Conservation (phyloP, 2,329 filamentous ascomycete species). For the Pestalotiopsis sp. region DNA sequence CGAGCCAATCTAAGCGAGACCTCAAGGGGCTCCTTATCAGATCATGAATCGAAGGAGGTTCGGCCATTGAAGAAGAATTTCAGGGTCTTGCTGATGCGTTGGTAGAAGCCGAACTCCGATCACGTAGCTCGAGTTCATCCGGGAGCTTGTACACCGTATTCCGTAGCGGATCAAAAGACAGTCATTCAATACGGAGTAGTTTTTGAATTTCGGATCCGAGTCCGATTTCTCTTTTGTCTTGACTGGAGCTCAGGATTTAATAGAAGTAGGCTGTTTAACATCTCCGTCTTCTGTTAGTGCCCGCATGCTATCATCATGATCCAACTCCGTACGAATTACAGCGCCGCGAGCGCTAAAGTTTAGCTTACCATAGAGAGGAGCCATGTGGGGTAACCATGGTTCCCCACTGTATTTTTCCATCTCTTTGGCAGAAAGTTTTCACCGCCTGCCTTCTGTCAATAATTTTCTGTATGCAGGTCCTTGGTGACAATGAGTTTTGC, state of each 20-base stretch:
- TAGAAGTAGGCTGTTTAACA: too few relatives aligned
- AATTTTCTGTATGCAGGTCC: slow-evolving; percentile 1
- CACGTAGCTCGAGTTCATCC: too few relatives aligned
- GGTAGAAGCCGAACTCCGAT: too few relatives aligned
- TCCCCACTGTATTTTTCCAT: background rate
- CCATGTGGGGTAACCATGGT: background rate
- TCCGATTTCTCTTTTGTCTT: too few relatives aligned
- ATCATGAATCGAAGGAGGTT: background rate
- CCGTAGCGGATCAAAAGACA: too few relatives aligned
- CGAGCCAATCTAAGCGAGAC: background rate
- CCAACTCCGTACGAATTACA: background rate
- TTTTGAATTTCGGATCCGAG: too few relatives aligned
- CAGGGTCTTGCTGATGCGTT: too few relatives aligned
- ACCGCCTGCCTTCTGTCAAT: background rate
- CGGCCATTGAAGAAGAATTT: too few relatives aligned
- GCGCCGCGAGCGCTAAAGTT: background rate
- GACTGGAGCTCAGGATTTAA: too few relatives aligned
- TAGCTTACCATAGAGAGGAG: background rate
- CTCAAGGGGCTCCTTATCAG: background rate
- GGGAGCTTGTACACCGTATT: too few relatives aligned
- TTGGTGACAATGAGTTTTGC: background rate
- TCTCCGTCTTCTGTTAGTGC: background rate
- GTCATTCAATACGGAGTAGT: too few relatives aligned
- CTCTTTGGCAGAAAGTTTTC: slow-evolving; percentile 4
- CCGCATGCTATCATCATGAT: background rate